Base-by-base conservation (phyloP, 306 rosid species). In the Astragalus membranaceus region DNA sequence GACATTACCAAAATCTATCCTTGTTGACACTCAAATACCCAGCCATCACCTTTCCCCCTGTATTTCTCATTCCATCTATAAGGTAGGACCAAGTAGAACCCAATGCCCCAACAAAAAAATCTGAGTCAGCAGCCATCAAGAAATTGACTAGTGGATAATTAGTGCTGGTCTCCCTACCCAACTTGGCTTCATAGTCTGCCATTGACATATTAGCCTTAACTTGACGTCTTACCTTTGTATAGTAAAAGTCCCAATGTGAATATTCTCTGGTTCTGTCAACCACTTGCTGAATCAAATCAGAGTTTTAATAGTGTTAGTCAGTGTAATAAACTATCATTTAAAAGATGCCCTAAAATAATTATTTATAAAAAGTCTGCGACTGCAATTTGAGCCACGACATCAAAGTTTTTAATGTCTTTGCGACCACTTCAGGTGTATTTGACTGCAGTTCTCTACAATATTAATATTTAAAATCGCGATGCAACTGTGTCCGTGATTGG, bases 1-100 rank as follows among this genome's bases (percentile, higher is more conserved):
- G 14, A 52, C 20, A 4, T 51, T 81, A 90, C 97, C 98, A 90
- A 79, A 90, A 94, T 42, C 99, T 74, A 67, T 94, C 95, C 82
- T 87, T 88, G 87, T 94, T 94, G 17, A 94, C 98, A 52, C 97
- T 94, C 73, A 91, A 85, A 79, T 83, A 94, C 33, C 96, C 99
- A 55, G 99, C 84, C 96, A 88, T 94, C 7, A 88, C 97, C 81
- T 89, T 91, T 1, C 99, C 99, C 7, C 95, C 99, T 0, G 99
- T 91, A 37, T 87, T 94, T 78, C 97, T 91, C 99, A 94, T 94
- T 64, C 97, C 99, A 77, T 94, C 99, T 50, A 88, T 87, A 7
- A 94, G 96, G 41, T 57, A 91, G 41, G 92, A 94, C 99, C 99
- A 94, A 12, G 95, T 84, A 10, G 99, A 94, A 33, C 99, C 99